Conservation (phyloP, 1,284 basidiomycete genomes). For the Acaromyces ingoldii region DNA sequence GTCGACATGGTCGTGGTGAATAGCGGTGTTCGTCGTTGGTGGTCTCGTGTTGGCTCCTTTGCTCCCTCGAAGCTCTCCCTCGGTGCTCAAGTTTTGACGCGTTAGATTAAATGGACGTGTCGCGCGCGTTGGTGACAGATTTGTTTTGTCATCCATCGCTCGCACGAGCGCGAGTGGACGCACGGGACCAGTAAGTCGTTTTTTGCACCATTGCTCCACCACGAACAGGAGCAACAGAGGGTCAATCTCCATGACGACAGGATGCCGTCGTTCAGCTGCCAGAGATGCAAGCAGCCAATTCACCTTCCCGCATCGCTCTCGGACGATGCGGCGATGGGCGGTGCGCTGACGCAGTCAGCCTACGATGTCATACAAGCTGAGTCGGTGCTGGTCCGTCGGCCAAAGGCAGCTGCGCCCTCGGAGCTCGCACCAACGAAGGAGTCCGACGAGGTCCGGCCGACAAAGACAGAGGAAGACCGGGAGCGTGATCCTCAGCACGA, state of each 20-base stretch:
- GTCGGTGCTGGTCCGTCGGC: slow-evolving; percentile 17
- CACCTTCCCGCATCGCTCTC: slow-evolving; percentile 23
- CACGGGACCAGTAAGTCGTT: no score
- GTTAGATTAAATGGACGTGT: no score
- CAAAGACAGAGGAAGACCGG: neutral
- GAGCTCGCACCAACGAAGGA: neutral
- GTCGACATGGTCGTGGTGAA: neutral
- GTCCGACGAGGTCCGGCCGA: neutral
- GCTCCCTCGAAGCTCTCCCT: no score
- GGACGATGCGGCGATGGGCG: slow-evolving; percentile 16
- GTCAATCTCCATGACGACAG: no score
- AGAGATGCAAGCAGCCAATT: slow-evolving; percentile 33
- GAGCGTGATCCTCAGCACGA: neutral
- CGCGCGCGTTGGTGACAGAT: no score
- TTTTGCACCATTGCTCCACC: no score
- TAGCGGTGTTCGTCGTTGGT: no score
- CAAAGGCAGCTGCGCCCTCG: neutral
- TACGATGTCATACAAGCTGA: slow-evolving; percentile 25
- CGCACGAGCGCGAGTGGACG: no score
- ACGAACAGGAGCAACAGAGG: no score
- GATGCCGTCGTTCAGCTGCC: slow-evolving; percentile 31
- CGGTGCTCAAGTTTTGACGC: no score
- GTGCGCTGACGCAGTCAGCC: slow-evolving; percentile 24
- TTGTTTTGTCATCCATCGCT: no score
- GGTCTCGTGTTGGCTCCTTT: no score